Evolutionary conservation across 768 basidiomycete species (phyloP).

Genomic region (Boletus insuetus): DNA sequence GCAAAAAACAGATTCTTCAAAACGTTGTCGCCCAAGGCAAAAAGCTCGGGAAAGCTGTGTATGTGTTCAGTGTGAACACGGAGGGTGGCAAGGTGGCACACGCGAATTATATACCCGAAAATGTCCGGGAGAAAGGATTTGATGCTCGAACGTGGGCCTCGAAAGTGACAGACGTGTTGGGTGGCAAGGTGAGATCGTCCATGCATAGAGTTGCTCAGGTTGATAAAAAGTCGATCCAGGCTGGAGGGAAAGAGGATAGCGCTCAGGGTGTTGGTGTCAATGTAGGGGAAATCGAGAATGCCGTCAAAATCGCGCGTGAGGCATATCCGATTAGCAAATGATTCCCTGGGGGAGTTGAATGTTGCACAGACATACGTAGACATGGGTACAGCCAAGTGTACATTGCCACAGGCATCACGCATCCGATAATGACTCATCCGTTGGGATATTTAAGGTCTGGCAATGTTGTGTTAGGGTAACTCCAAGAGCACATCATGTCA

Average conservation of each 20-base stretch:
- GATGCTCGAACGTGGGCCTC: constrained; percentile 90
- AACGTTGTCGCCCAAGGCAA: constrained; percentile 73
- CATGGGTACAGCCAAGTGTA: neutral
- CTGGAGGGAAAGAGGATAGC: constrained; percentile 92
- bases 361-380: too few relatives aligned
- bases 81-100: constrained; percentile 79
- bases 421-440: neutral
- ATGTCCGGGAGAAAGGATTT: constrained; percentile 58
- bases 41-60: constrained; percentile 78
- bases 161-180: constrained; percentile 72
- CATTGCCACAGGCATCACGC: neutral
- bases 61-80: constrained; percentile 79
- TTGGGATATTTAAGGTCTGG: neutral
- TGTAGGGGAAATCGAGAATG: constrained; percentile 60
- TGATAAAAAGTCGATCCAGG: constrained; percentile 43
- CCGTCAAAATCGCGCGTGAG: constrained; percentile 53
- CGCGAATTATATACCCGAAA: constrained; percentile 75
- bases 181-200: constrained; percentile 75
- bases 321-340: constrained; percentile 30
- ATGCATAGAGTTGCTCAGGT: neutral
- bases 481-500: constrained; percentile 13
- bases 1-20: constrained; percentile 59
- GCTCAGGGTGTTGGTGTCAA: constrained; percentile 86
- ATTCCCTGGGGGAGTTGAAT: neutral
- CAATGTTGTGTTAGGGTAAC: neutral